Base-by-base conservation (phyloP, 495 filamentous ascomycete species). In the Melanomma pulvis-pyrius region DNA sequence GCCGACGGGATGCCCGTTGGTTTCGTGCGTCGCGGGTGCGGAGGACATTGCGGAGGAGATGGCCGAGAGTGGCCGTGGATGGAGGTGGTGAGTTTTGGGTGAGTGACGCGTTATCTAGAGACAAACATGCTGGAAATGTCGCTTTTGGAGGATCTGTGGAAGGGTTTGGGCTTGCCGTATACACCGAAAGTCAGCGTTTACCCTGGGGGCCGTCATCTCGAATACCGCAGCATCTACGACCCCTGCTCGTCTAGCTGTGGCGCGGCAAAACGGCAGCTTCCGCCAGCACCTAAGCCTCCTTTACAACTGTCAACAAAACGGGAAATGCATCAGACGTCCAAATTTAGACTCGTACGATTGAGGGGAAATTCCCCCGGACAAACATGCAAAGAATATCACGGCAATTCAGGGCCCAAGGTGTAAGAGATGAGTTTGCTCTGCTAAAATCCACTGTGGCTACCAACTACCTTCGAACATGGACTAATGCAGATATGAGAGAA, bases 31-130 rank as follows among this genome's bases (percentile, higher is more conserved):
- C 19, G 52, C 21, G 25, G 62, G 57, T 29, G 67, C 22, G 41
- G 68, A 57, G n/a, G 61, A 58, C 63, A 67, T 71, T 19, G 59
- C 30, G 22, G 47, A 39, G 56, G 15, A 9, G 39, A n/a, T 44
- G 39, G 39, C n/a, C 39, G 39, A 2, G 39, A 7, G 8, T 44
- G 8, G n/a, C 13, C 8, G 39, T 34, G 39, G 17, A 44, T 15
- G 9, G 39, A 26, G 51, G 6, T 55, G 6, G 51, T 55, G 19
- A n/a, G n/a, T 55, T 24, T 59, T 44, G 19, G 13, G 11, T 3
- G 32, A 30, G 13, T 11, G 25, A 28, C 21, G 21, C 44, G 24
- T 50, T 51, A 61, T 51, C 58, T 41, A 22, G 17, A 6, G 15
- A 17, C 24, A 25, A 11, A 13, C 59, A 52, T 62, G 48, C 46